These are phyloP conservation scores for Plasmodium blacklocki DNA, from an alignment of 169 alveolate genomes.

Conservation along the genomic window DNA sequence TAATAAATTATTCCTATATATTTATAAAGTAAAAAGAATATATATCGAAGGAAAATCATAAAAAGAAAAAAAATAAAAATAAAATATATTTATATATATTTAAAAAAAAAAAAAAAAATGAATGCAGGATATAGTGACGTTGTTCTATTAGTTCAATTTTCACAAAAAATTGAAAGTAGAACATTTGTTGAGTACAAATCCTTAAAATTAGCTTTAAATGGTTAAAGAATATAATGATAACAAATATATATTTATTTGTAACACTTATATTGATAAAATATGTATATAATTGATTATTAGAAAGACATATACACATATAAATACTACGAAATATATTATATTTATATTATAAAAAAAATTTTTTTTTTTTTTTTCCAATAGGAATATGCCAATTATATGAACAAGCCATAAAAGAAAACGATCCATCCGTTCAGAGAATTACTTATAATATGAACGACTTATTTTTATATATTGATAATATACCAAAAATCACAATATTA, in stretches of 20 bases:
- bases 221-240: conserved; percentile 14
- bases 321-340: background rate
- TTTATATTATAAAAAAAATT: conserved; percentile 1
- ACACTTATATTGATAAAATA: background rate
- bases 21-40: background rate
- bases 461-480: conserved; percentile 68
- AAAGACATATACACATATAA: background rate
- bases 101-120: conserved; percentile 41
- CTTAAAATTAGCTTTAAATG: conserved; percentile 74
- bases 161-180: conserved; percentile 72
- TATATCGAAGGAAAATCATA: conserved; percentile 6
- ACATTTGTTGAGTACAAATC: conserved; percentile 76
- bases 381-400: conserved; percentile 77
- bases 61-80: conserved; percentile 8
- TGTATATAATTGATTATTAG: background rate
- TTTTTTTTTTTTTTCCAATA: background rate
- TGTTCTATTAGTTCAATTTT: conserved; percentile 73
- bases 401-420: conserved; percentile 77
- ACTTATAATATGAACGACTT: conserved; percentile 75
- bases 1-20: background rate
- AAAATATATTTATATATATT: background rate
- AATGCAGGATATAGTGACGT: conserved; percentile 68
- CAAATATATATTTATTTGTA: background rate
- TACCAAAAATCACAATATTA: conserved; percentile 61
- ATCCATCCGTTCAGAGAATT: conserved; percentile 74